Evolutionary conservation across 768 basidiomycete species (phyloP).

Genomic region (Termitomyces sp.): DNA sequence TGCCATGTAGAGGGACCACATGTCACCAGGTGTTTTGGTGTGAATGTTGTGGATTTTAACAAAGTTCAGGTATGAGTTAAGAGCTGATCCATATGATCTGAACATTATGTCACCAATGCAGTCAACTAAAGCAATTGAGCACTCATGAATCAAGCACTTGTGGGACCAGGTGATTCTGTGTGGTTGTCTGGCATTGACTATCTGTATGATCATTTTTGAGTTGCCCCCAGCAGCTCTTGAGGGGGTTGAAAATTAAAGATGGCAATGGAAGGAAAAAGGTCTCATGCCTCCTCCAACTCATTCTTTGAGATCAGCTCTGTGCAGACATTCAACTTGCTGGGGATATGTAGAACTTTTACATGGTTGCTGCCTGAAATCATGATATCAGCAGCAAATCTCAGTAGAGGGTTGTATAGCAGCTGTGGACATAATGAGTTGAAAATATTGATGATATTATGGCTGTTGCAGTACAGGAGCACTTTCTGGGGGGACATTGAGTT

Average conservation of each 20-base stretch:
- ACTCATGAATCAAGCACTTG: conserved; percentile 6
- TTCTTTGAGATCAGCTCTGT: too few species aligned
- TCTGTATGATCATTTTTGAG: background rate
- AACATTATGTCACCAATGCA: conserved; percentile 18
- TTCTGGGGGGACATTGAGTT: background rate
- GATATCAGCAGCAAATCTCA: too few species aligned
- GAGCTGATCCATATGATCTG: background rate
- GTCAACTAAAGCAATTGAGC: conserved; percentile 4
- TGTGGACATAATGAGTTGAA: background rate
- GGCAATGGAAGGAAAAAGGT: background rate
- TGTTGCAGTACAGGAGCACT: conserved; percentile 2
- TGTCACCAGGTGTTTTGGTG: too few species aligned
- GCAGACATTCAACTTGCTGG: too few species aligned
- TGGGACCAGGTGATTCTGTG: conserved; percentile 19
- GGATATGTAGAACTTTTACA: too few species aligned
- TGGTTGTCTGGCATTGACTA: background rate
- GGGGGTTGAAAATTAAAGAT: conserved; percentile 1
- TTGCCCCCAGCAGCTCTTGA: conserved; percentile 6
- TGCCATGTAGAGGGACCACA: too few species aligned
- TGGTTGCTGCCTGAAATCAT: too few species aligned
- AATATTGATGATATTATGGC: background rate
- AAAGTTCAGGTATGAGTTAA: background rate
- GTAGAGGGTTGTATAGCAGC: too few species aligned
- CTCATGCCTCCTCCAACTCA: background rate
- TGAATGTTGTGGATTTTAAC: too few species aligned